Percentiles rank a stretch among this genome's conserved stretches.
These are phyloP conservation scores for Penicillium paneum DNA, from an alignment of 2,329 filamentous ascomycete species.

Conservation along the genomic window DNA sequence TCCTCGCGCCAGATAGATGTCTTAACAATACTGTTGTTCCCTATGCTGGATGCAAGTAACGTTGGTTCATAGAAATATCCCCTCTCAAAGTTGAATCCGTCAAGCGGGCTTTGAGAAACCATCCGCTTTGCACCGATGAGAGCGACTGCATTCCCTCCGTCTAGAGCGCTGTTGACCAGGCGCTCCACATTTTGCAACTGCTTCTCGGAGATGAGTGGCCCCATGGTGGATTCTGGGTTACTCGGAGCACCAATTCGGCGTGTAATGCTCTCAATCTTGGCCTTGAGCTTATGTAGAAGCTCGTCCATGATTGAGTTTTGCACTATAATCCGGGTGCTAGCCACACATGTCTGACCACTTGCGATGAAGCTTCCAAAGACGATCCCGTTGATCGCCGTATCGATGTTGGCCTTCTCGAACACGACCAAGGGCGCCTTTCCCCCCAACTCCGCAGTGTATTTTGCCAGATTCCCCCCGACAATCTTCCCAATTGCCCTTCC, in stretches of 20 bases:
- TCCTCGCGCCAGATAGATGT: conserved; percentile 41
- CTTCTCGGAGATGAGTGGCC: conserved; percentile 16
- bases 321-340: conserved; percentile 54
- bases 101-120: conserved; percentile 10
- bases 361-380: conserved; percentile 50
- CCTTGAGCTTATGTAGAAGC: conserved; percentile 39
- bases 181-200: conserved; percentile 15
- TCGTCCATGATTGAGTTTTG: conserved; percentile 44
- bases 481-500: conserved; percentile 33
- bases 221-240: conserved; percentile 19
- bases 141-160: neutral
- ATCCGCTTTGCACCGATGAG: conserved; percentile 15
- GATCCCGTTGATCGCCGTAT: conserved; percentile 31
- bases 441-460: conserved; percentile 36
- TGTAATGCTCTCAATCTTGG: conserved; percentile 48
- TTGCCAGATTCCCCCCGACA: conserved; percentile 34
- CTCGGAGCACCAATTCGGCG: conserved; percentile 16
- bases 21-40: conserved; percentile 4
- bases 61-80: conserved; percentile 23
- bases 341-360: conserved; percentile 56
- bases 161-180: conserved; percentile 8
- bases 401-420: conserved; percentile 34
- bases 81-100: conserved; percentile 14
- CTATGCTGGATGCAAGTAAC: conserved; percentile 6
- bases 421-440: conserved; percentile 39